Conservation (phyloP, 2,329 filamentous ascomycete species). For the Diaporthe citrichinensis region DNA sequence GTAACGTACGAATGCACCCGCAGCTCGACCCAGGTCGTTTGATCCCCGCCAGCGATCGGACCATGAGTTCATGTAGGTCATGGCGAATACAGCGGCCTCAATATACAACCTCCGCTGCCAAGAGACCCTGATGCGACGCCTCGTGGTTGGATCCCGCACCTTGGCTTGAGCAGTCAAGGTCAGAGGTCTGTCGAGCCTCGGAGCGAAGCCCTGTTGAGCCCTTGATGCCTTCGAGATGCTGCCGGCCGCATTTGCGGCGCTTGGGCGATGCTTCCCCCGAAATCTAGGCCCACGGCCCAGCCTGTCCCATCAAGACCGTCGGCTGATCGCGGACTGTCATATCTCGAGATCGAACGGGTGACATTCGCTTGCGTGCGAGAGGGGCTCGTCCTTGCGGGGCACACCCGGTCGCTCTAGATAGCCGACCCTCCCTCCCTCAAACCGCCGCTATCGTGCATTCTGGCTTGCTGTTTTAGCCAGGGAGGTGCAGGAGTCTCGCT, state of each 20-base stretch:
- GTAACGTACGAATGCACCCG: neutral
- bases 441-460: neutral
- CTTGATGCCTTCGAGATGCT: neutral
- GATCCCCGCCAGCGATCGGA: slow-evolving; percentile 16
- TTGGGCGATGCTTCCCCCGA: neutral
- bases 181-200: neutral
- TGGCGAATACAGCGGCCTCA: neutral
- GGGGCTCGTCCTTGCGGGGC: slow-evolving; percentile 5
- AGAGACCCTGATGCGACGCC: slow-evolving; percentile 21
- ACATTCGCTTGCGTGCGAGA: slow-evolving; percentile 2
- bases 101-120: slow-evolving; percentile 2
- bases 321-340: slow-evolving; percentile 1
- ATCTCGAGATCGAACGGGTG: slow-evolving; percentile 25
- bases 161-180: neutral
- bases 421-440: slow-evolving; percentile 31
- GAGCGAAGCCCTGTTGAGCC: neutral
- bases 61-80: slow-evolving; percentile 28
- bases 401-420: slow-evolving; percentile 18
- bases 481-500: slow-evolving; percentile 7
- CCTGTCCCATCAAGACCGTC: neutral
- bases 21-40: slow-evolving; percentile 2
- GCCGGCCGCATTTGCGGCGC: neutral
- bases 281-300: slow-evolving; percentile 1
- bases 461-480: slow-evolving; percentile 13
- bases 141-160: neutral